These are phyloP conservation scores for Centaurea solstitialis DNA, from an alignment of 129 eudicot genomes.

Conservation along the genomic window DNA sequence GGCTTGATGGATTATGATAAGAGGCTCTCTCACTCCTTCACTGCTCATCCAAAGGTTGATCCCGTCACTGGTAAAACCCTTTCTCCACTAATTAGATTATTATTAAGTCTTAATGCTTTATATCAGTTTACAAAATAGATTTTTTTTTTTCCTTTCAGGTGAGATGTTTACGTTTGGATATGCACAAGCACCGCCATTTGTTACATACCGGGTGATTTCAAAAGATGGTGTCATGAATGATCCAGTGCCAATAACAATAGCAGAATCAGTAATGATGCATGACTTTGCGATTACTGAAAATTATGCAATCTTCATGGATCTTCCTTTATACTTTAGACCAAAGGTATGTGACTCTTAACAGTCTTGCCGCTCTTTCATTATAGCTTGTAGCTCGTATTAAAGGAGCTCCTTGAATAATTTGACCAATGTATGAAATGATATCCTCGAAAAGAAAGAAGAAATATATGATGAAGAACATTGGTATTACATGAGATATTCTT, in stretches of 20 bases:
- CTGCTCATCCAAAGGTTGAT: constrained; percentile 98
- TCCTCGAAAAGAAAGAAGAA: background rate
- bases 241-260: constrained; percentile 91
- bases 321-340: constrained; percentile 80
- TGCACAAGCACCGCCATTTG: constrained; percentile 66
- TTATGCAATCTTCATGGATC: constrained; percentile 93
- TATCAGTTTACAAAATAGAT: background rate
- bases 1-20: constrained; percentile 97
- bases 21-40: constrained; percentile 83
- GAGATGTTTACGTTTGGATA: constrained; percentile 99
- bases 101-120: background rate
- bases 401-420: background rate
- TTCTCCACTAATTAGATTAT: background rate
- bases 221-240: constrained; percentile 88
- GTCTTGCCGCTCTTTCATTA: background rate
- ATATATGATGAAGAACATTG: background rate
- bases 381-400: background rate
- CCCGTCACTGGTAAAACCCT: constrained; percentile 74
- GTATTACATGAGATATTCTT: background rate
- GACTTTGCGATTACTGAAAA: constrained; percentile 97
- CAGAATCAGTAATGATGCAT: constrained; percentile 86
- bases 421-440: background rate
- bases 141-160: constrained; percentile 48
- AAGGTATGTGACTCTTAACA: constrained; percentile 48
- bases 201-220: constrained; percentile 88